phyloP scores from a whole-genome alignment of 768 basidiomycete genomes.

The Lyophyllum atratum region DNA sequence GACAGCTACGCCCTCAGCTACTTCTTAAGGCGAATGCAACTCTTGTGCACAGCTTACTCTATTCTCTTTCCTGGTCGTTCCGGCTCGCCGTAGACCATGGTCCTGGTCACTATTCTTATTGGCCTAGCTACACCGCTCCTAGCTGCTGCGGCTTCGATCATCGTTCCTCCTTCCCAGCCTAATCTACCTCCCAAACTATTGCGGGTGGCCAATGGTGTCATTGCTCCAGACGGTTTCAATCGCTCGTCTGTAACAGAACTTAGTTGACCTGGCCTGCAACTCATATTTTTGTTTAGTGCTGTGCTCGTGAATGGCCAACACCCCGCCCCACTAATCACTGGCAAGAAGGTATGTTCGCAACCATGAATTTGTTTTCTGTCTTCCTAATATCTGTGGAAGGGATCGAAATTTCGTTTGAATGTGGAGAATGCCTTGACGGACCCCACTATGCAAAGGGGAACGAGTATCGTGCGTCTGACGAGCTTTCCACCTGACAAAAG shows the following conservation, averaged over 20 bases:
- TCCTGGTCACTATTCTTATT: background rate
- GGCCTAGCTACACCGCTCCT: slow-evolving; percentile 5
- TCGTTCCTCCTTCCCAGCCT: slow-evolving; percentile 8
- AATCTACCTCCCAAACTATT: slow-evolving; percentile 16
- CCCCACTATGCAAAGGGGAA: slow-evolving; percentile 37
- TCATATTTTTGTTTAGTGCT: slow-evolving; percentile 11
- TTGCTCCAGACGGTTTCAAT: slow-evolving; percentile 25
- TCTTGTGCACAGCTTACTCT: background rate
- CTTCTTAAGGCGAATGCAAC: background rate
- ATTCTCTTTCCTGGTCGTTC: background rate
- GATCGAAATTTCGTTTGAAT: slow-evolving; percentile 41
- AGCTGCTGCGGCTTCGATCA: slow-evolving; percentile 10
- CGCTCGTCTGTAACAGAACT: slow-evolving; percentile 13
- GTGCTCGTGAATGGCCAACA: slow-evolving; percentile 30
- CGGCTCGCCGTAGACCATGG: background rate
- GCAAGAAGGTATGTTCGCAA: slow-evolving; percentile 29
- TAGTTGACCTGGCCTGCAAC: background rate
- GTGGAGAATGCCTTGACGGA: slow-evolving; percentile 41
- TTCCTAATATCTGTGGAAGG: slow-evolving; percentile 21
- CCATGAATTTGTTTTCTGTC: background rate
- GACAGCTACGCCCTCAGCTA: background rate
- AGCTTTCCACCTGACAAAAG: background rate
- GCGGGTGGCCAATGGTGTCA: slow-evolving; percentile 21
- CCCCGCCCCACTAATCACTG: slow-evolving; percentile 37
- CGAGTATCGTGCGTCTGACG: slow-evolving; percentile 36